Conservation (phyloP, 1,139 yeast species). For the Debaryomyces sp. region DNA sequence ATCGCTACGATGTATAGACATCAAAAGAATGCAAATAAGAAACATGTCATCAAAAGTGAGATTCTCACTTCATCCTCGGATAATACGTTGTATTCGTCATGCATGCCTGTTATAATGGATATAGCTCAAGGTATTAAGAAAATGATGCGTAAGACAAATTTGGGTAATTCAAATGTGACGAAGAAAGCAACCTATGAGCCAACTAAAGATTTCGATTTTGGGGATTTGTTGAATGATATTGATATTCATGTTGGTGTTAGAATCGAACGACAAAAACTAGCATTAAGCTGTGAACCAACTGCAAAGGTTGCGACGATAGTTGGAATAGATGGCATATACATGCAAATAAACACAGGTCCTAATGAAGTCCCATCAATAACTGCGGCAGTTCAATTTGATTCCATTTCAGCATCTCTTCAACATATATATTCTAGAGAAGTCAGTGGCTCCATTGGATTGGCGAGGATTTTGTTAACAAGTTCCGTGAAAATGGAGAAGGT, state of each 20-base stretch:
- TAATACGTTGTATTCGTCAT: constrained; percentile 67
- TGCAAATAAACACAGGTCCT: constrained; percentile 60
- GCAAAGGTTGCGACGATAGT: constrained; percentile 91
- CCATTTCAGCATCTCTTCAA: constrained; percentile 72
- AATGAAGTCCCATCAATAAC: constrained; percentile 41
- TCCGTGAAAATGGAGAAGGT: constrained; percentile 41
- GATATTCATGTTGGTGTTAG: constrained; percentile 67
- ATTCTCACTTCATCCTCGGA: constrained; percentile 70
- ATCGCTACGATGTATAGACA: constrained; percentile 45
- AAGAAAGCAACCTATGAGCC: constrained; percentile 16
- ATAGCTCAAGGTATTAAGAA: constrained; percentile 49
- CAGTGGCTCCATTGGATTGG: constrained; percentile 72
- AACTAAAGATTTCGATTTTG: constrained; percentile 30
- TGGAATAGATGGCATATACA: constrained; percentile 63
- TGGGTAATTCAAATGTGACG: constrained; percentile 8
- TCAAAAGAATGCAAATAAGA: constrained; percentile 25
- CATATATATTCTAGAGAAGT: constrained; percentile 90
- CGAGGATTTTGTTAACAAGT: constrained; percentile 47
- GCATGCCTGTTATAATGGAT: constrained; percentile 77
- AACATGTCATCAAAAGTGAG: constrained; percentile 55
- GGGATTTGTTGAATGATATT: constrained; percentile 47
- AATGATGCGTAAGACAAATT: constrained; percentile 32
- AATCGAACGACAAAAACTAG: constrained; percentile 71
- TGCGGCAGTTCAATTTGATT: constrained; percentile 47
- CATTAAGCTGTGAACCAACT: constrained; percentile 87